Evolutionary conservation across 2,329 filamentous ascomycete species (phyloP), one percentile per base, ranked within the genome.

Genomic region (Pseudogymnoascus sp.): DNA sequence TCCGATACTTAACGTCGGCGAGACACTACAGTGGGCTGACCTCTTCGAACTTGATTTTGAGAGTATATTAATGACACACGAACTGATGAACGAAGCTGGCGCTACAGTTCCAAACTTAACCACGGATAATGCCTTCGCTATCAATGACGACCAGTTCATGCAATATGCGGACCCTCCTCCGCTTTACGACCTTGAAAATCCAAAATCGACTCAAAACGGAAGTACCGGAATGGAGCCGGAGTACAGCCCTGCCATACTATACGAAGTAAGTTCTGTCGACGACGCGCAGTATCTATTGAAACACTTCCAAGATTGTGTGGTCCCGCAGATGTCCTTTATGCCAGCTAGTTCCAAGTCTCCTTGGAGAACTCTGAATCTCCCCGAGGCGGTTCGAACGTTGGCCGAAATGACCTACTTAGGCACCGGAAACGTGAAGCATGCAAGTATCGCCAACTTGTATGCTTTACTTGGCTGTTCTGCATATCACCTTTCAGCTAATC

Each of bases 11-110:
- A 45, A 59, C 30, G 57, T 71, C 41, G 66, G 70, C 19, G 70
- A 70, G 55, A 69, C 70, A 13, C 57, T 71, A 3, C 69, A 70
- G 28, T 72, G 70, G 70, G 69, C 71, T 1, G 70, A 72, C 52
- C 59, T 72, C 0, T 65, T 72, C 5, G 69, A 68, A 23, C 57
- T 60, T 56, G 58, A 56, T 34, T 55, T 60, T 56, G 58, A 41
- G 15, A 34, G 13, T 35, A 38, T 21, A 57, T 30, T 30, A 30
- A 30, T 30, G 28, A 10, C 28, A 30, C 28, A 30, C 28, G 28
- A 30, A 30, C 28, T 30, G 9, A 30, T 30, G 28, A 30, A 8
- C 28, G 28, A 30, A 30, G 7, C 18, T 21, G 34, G 34, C 13
- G 26, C 15, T 30, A 64, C 71, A 28, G 38, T 28, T 33, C 58